Base-by-base conservation (phyloP, 2,329 filamentous ascomycete genomes). In the Neofusicoccum laricinum region DNA sequence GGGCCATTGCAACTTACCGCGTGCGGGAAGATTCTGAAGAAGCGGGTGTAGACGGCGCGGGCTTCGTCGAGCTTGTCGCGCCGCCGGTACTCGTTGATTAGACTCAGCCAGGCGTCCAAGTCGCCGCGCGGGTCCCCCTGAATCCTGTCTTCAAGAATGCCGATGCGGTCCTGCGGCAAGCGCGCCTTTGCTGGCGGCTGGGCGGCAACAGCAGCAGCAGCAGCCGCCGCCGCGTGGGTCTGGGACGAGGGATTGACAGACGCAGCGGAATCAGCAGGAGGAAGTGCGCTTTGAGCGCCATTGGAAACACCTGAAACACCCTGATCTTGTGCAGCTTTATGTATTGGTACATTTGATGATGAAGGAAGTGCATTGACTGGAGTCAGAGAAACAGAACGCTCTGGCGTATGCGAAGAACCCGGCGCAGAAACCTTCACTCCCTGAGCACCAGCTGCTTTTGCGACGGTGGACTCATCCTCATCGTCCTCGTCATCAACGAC, bases 41-140 rank as follows among this genome's bases (percentile, higher is more conserved):
- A 97, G 41, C 92, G 87, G 68, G 95, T 90, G 73, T 95, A 99
- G 15, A 89, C 87, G 65, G 84, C 86, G 68, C 94, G 88, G 32
- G 91, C 87, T 71, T 94, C 90, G 66, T 96, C 92, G 67, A 93
- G 80, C 76, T 93, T 91, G 78, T 90, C 90, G 71, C 90, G 91
- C 72, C 86, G 88, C 70, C 90, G 90, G 76, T 97, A 87, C 75
- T 97, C 92, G 69, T 86, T 86, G 74, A 99, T 94, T 74, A 99
- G 84, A 68, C 86, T 86, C 71, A 96, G 81, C 95, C 95, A 99
- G 36, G 94, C 92, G 75, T 95, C 91, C 77, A 95, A 87, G 71
- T 97, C 93, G 72, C 94, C 95, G 71, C 92, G 90, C 15, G 94
- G 91, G 74, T 99, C 95, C 73, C 97, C 91, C 75, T 90, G 89